These are phyloP conservation scores for Diplogelasinospora grovesii DNA, from an alignment of 495 filamentous ascomycete genomes.

Conservation along the genomic window DNA sequence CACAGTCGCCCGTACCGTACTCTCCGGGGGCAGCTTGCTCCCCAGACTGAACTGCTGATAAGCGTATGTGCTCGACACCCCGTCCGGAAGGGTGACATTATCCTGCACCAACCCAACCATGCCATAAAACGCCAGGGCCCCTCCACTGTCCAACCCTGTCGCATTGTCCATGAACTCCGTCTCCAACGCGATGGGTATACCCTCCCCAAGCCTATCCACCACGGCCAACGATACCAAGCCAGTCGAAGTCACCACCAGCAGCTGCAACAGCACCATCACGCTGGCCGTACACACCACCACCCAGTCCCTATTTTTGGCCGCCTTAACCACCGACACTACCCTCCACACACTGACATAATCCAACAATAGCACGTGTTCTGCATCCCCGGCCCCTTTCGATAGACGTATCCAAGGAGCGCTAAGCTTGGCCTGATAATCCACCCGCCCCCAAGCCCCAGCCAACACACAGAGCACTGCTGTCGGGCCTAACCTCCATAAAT, in stretches of 20 bases:
- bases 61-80: slow-evolving; percentile 11
- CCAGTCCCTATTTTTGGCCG: slow-evolving; percentile 14
- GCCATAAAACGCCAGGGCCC: slow-evolving; percentile 15
- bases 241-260: slow-evolving; percentile 16
- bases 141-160: slow-evolving; percentile 6
- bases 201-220: slow-evolving; percentile 4
- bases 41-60: slow-evolving; percentile 20
- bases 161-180: slow-evolving; percentile 13
- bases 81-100: slow-evolving; percentile 15
- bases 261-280: slow-evolving; percentile 12
- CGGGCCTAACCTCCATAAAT: slow-evolving; percentile 25
- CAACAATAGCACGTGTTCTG: slow-evolving; percentile 17
- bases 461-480: slow-evolving; percentile 19
- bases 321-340: slow-evolving; percentile 5
- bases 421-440: slow-evolving; percentile 23
- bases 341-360: slow-evolving; percentile 20
- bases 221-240: slow-evolving; percentile 13
- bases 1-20: slow-evolving; percentile 13
- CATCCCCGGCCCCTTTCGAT: slow-evolving; percentile 5
- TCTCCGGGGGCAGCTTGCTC: slow-evolving; percentile 7
- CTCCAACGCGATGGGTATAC: slow-evolving; percentile 2
- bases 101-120: slow-evolving; percentile 15
- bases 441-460: slow-evolving; percentile 19
- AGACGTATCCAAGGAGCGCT: slow-evolving; percentile 25
- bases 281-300: slow-evolving; percentile 11